Conservation (phyloP, 1,284 basidiomycete species). For the Sanghuangporus weigelae region DNA sequence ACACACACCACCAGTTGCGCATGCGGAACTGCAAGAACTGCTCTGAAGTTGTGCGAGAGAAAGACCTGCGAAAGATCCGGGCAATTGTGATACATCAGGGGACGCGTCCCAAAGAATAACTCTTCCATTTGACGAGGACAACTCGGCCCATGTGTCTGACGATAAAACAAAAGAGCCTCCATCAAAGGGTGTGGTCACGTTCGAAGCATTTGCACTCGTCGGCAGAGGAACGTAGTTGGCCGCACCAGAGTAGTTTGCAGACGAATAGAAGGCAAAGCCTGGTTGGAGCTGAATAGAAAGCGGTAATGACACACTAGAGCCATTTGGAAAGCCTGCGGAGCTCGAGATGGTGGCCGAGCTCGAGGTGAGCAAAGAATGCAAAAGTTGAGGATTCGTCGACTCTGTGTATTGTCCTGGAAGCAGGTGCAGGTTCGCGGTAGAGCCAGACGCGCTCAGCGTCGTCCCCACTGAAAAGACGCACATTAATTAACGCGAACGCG, state of each 20-base stretch:
- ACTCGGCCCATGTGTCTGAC: slow-evolving; percentile 60
- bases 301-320: slow-evolving; percentile 48
- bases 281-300: slow-evolving; percentile 59
- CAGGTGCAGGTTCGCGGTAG: slow-evolving; percentile 48
- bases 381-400: slow-evolving; percentile 61
- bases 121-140: slow-evolving; percentile 47
- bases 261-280: slow-evolving; percentile 56
- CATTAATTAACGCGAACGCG: background rate
- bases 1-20: slow-evolving; percentile 66
- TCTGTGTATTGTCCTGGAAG: slow-evolving; percentile 72
- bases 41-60: slow-evolving; percentile 60
- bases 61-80: slow-evolving; percentile 60
- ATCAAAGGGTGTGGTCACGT: slow-evolving; percentile 46
- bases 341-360: slow-evolving; percentile 52
- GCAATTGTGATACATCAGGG: slow-evolving; percentile 67
- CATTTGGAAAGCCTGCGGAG: slow-evolving; percentile 55
- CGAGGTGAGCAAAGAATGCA: slow-evolving; percentile 60
- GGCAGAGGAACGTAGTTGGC: slow-evolving; percentile 54
- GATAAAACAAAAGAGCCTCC: slow-evolving; percentile 57
- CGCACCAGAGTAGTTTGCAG: slow-evolving; percentile 57
- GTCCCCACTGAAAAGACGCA: slow-evolving; percentile 48
- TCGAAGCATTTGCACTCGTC: slow-evolving; percentile 36
- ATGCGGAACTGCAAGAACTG: slow-evolving; percentile 62
- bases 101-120: slow-evolving; percentile 72
- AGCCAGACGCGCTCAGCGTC: slow-evolving; percentile 50